Base-by-base conservation (phyloP, 2,329 filamentous ascomycete genomes). In the Zymoseptoria crescenta region DNA sequence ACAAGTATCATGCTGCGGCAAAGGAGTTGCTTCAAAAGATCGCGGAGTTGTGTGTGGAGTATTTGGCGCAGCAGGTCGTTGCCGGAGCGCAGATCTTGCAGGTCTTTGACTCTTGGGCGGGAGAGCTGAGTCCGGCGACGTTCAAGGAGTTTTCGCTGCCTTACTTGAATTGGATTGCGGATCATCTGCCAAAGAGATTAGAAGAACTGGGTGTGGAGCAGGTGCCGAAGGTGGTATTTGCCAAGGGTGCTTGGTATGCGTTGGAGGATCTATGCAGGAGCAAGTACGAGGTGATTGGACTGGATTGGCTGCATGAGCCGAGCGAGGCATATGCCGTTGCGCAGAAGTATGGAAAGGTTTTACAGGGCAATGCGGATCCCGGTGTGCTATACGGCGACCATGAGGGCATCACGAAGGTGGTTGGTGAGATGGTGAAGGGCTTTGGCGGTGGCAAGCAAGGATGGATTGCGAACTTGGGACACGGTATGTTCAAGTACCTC, bases 51-150 rank as follows among this genome's bases (percentile, higher is more conserved):
- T 97, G 94, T 73, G 91, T 97, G 7, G 93, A 99, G 68, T 93
- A 97, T 72, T 80, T 99, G 58, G 93, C 92, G 6, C 80, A 92
- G 62, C 94, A 99, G 75, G 93, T 99, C 59, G 83, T 88, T 69
- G 94, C 94, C 24, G 94, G 94, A 59, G 94, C 94, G 57, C 94
- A 96, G 81, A 83, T 96, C 72, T 80, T 97, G 28, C 94, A 97
- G 81, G 91, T 99, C 10, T 99, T 99, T 71, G 94, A 99, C 73
- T 97, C 93, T 0, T 99, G 94, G 93, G 94, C 94, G 1, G 92
- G 91, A 49, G 94, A 99, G 77, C 81, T 99, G 52, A 91, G 89
- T 8, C 93, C 94, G 1, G 76, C 83, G 6, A 85, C 88, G 0
- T 99, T 96, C 79, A 87, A 87, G 70, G 80, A 87, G 58, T 95